Evolutionary conservation across 495 filamentous ascomycete genomes (phyloP), one percentile per base, ranked within the genome.

Genomic region (Parathielavia appendiculata): DNA sequence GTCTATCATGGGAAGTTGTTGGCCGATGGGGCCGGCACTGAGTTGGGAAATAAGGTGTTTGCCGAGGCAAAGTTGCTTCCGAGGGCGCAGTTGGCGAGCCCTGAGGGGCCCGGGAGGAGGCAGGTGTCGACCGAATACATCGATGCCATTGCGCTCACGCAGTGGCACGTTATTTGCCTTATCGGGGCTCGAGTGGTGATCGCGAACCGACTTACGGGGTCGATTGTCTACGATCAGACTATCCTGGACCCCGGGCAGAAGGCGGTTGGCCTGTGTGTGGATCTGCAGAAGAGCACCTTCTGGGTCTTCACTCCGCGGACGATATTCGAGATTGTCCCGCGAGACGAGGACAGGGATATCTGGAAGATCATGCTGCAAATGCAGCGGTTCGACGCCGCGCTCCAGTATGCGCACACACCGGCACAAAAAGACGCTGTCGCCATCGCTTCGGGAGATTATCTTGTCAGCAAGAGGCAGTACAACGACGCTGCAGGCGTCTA

Each of bases 261-360:
- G 59, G 84, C 84, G 10, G 71, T 97, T 38, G 91, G 89, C 26
- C 80, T 98, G 19, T 83, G 88, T 63, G 85, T 90, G 6, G 93
- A 98, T 70, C 78, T 86, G 34, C 91, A 90, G 63, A 95, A 97
- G 75, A 92, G 90, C 59, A 98, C 93, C 1, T 97, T 89, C 67
- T 98, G 93, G 93, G 81, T 97, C 17, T 96, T 97, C 67, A 97
- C 95, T 1, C 77, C 80, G 6, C 77, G 87, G 56, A 90, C 93
- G 59, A 96, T 98, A 51, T 96, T 88, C 64, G 95, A 98, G 74
- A 87, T 98, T 46, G 89, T 91, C 11, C 86, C 89, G 17, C 85
- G 82, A 22, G 90, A 97, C 48, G 95, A 98, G 67, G 90, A 92
- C 63, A 75, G 92, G 62, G 91, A 97, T 74, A 81, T 97, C 30